Conservation (phyloP, 164 flowering plant species). For the Platanus orientalis region DNA sequence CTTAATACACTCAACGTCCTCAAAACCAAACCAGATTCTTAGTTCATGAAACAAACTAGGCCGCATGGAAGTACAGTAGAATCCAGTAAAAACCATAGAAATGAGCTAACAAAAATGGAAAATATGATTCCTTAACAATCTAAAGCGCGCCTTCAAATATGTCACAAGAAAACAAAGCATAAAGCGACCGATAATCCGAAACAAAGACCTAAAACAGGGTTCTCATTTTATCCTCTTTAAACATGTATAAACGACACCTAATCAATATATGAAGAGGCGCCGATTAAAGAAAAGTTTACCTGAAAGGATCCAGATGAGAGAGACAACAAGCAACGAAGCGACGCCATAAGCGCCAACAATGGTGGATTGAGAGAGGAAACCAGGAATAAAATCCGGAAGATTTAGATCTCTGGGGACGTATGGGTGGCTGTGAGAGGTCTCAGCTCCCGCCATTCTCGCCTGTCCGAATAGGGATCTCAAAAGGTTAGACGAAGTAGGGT, state of each 20-base stretch:
- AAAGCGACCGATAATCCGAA: background rate
- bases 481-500: too few relatives aligned
- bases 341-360: constrained; percentile 44
- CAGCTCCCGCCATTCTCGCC: constrained; percentile 5
- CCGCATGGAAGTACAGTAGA: too few relatives aligned
- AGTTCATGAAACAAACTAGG: too few relatives aligned
- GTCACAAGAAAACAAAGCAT: background rate
- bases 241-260: too few relatives aligned
- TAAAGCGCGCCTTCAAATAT: too few relatives aligned
- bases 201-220: background rate
- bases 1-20: background rate
- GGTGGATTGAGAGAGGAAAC: constrained; percentile 39
- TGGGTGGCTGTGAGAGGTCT: constrained; percentile 34
- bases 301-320: constrained; percentile 55
- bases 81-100: background rate
- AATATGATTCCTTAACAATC: background rate
- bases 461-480: background rate
- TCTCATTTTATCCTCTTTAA: too few relatives aligned
- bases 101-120: background rate
- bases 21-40: background rate
- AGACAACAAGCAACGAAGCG: constrained; percentile 51
- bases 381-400: constrained; percentile 62
- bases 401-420: constrained; percentile 63
- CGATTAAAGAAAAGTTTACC: too few relatives aligned
- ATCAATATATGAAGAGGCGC: too few relatives aligned